Conservation (phyloP, 345 rosid species). For the Excoecaria cochinchinensis region DNA sequence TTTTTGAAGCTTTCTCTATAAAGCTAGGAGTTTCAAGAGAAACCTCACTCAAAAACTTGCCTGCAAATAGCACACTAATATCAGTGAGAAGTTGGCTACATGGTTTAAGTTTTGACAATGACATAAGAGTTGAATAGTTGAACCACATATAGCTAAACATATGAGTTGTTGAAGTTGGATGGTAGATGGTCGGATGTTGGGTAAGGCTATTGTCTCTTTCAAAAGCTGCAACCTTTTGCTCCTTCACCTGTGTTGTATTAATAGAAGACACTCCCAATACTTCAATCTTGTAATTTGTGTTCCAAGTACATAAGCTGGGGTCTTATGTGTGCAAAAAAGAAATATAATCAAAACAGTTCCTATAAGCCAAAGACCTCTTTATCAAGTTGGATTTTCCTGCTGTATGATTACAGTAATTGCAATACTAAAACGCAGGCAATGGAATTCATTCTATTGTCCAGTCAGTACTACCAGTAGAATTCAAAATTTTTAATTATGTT, state of each 20-base stretch:
- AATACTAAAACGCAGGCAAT: too few species aligned
- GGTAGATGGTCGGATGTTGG: not conserved
- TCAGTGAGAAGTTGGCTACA: not conserved
- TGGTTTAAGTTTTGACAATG: not conserved
- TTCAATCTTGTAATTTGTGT: not conserved
- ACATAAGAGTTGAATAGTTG: not conserved
- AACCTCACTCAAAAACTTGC: not conserved
- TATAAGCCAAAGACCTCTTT: not conserved
- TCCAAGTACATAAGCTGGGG: not conserved
- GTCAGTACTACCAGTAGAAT: not conserved
- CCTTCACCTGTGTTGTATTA: not conserved
- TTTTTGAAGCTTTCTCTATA: not conserved
- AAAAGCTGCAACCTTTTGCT: not conserved
- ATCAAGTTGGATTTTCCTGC: not conserved
- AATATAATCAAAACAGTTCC: not conserved
- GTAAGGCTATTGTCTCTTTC: not conserved
- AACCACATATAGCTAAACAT: not conserved
- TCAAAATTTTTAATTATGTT: not conserved
- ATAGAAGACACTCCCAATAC: not conserved
- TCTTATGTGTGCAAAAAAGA: not conserved
- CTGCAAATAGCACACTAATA: not conserved
- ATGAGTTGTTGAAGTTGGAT: not conserved
- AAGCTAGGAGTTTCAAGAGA: not conserved
- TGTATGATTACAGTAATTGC: too few species aligned
- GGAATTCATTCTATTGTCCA: too few species aligned